These are phyloP conservation scores for Torulaspora gathmanii DNA, from an alignment of 805 yeast species.

Conservation along the genomic window DNA sequence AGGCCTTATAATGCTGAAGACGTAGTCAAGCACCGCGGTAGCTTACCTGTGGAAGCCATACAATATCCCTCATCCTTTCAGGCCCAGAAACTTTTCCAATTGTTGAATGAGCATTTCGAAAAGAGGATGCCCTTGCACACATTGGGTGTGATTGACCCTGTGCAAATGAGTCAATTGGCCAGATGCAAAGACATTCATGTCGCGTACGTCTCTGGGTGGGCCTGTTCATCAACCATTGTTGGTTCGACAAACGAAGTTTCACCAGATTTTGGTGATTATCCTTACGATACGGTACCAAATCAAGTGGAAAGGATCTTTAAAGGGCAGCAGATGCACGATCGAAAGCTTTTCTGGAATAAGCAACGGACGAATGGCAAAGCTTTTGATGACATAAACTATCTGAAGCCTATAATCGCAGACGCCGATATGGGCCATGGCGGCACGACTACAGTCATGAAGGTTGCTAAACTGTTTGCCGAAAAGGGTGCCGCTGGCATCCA, in stretches of 20 bases:
- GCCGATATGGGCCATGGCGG: conserved; percentile 69
- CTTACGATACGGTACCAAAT: conserved; percentile 65
- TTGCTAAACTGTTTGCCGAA: conserved; percentile 62
- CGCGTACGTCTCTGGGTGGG: conserved; percentile 59
- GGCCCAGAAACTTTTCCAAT: conserved; percentile 47
- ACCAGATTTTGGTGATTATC: conserved; percentile 66
- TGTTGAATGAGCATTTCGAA: conserved; percentile 40
- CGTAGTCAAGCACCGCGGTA: conserved; percentile 52
- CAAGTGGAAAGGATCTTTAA: conserved; percentile 56
- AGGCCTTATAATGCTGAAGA: conserved; percentile 51
- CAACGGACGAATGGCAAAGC: conserved; percentile 23
- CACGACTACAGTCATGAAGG: conserved; percentile 55
- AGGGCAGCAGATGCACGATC: conserved; percentile 56
- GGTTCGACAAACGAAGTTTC: conserved; percentile 56
- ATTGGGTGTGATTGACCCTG: conserved; percentile 59
- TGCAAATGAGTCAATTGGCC: conserved; percentile 55
- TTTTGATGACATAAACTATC: conserved; percentile 41
- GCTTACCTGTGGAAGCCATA: conserved; percentile 34
- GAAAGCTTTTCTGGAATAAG: conserved; percentile 41
- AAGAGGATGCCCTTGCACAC: conserved; percentile 49
- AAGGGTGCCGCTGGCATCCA: conserved; percentile 65
- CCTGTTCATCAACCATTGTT: conserved; percentile 51
- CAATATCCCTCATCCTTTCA: conserved; percentile 48
- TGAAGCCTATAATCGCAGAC: conserved; percentile 61
- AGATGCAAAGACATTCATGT: conserved; percentile 45